Base-by-base conservation (phyloP, 257 asterid species). In the Gynochthodes officinalis region DNA sequence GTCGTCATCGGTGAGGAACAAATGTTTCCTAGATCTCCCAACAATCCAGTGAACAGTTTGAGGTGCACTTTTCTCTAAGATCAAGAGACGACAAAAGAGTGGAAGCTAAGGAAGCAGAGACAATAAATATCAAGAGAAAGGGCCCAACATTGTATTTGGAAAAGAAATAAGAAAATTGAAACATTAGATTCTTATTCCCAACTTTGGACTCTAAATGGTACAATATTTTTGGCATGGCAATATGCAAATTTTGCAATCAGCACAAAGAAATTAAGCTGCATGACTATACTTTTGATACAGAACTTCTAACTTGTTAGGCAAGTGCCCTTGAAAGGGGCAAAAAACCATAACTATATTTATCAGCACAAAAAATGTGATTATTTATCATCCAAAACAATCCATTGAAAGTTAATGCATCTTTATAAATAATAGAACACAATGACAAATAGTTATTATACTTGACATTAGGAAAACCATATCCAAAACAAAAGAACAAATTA, bases 1-100 rank as follows among this genome's bases (percentile, higher is more conserved):
- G 58, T 89, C 95, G 49, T 84, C 67, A 68, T 91, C 97, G 5
- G 93, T 91, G 64, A 91, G 97, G 73, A 91, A 91, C 62, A 91
- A 90, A 83, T 91, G 97, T 83, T 88, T 88, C 74, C 97, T 96
- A 52, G 97, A 87, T 81, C 91, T 89, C 75, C 95, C 95, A 50
- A 87, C 95, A 73, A 91, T 65, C 95, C 78, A 91, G 82, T 91
- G 95, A 61, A 93, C n/a, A n/a, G n/a, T n/a, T n/a, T n/a, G n/a
- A n/a, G n/a, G n/a, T n/a, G n/a, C n/a, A n/a, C n/a, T n/a, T n/a
- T n/a, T n/a, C n/a, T n/a, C n/a, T n/a, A n/a, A n/a, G n/a, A n/a
- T n/a, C n/a, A n/a, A n/a, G n/a, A n/a, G n/a, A n/a, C n/a, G n/a
- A n/a, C n/a, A n/a, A n/a, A n/a, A n/a, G n/a, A n/a, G n/a, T n/a